phyloP scores from a whole-genome alignment of 805 yeast genomes.

The Nakazawaea ishiwadae region DNA sequence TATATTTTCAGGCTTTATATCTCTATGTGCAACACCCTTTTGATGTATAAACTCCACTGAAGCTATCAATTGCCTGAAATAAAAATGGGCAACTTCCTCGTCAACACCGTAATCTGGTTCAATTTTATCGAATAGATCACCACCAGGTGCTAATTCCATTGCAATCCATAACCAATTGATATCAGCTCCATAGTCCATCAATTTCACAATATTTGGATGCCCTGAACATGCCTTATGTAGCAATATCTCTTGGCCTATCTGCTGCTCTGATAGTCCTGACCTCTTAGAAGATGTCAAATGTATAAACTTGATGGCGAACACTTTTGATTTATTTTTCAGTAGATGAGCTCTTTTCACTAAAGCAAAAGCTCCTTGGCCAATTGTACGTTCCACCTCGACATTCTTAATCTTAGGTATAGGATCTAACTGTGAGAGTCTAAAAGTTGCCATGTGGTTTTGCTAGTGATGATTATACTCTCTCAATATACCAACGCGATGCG shows the following conservation, averaged over 20 bases:
- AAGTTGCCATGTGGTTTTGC: constrained; percentile 9
- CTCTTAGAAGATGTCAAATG: constrained; percentile 30
- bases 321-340: constrained; percentile 28
- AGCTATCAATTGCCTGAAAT: constrained; percentile 58
- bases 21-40: constrained; percentile 63
- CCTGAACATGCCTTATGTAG: constrained; percentile 55
- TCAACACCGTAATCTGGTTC: constrained; percentile 73
- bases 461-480: constrained; percentile 1
- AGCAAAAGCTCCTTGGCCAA: constrained; percentile 70
- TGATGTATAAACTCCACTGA: constrained; percentile 59
- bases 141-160: constrained; percentile 67
- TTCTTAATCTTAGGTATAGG: constrained; percentile 44
- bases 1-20: constrained; percentile 67
- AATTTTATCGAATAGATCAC: constrained; percentile 74
- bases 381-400: constrained; percentile 42
- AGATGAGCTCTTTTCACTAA: constrained; percentile 48
- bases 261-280: constrained; percentile 25
- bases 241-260: constrained; percentile 46
- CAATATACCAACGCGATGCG: too few species aligned
- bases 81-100: constrained; percentile 61
- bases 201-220: constrained; percentile 56
- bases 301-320: constrained; percentile 57
- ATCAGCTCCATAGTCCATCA: constrained; percentile 51
- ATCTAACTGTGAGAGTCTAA: constrained; percentile 40
- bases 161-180: constrained; percentile 58